A percentile compares a stretch with the other conserved stretches of the same genome.
Conservation (phyloP, 495 filamentous ascomycete species). For the Venustampulla echinocandica region DNA sequence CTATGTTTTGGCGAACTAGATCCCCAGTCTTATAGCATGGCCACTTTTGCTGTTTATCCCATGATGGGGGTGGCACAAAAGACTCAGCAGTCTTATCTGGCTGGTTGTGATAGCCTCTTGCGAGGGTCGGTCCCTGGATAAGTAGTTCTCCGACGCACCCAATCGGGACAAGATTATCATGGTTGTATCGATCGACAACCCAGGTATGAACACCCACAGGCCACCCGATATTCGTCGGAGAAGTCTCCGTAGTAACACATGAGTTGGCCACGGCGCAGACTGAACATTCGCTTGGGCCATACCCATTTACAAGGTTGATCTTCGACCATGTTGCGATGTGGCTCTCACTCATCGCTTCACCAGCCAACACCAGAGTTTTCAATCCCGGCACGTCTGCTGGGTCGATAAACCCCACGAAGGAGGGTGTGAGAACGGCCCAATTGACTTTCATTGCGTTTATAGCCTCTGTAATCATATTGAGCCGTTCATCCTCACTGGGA, state of each 20-base stretch:
- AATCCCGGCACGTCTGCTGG: slow-evolving; percentile 26
- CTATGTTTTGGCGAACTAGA: slow-evolving; percentile 7
- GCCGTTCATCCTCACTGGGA: slow-evolving; percentile 33
- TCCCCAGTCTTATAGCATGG: slow-evolving; percentile 50
- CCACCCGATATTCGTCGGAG: slow-evolving; percentile 18
- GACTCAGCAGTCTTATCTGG: slow-evolving; percentile 6
- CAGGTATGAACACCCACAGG: slow-evolving; percentile 39
- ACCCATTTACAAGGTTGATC: slow-evolving; percentile 45
- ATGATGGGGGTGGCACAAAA: slow-evolving; percentile 24
- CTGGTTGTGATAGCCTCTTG: slow-evolving; percentile 37
- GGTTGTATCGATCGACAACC: slow-evolving; percentile 47
- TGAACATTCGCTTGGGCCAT: slow-evolving; percentile 41
- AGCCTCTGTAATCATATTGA: slow-evolving; percentile 25
- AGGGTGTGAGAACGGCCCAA: slow-evolving; percentile 20
- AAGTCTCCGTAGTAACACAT: slow-evolving; percentile 25
- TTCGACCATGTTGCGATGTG: slow-evolving; percentile 47
- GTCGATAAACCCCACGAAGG: slow-evolving; percentile 10
- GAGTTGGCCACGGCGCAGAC: slow-evolving; percentile 24
- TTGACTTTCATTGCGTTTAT: slow-evolving; percentile 7
- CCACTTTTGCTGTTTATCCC: slow-evolving; percentile 29
- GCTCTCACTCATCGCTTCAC: slow-evolving; percentile 45
- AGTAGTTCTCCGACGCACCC: slow-evolving; percentile 52
- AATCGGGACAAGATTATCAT: slow-evolving; percentile 43
- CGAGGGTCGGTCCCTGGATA: slow-evolving; percentile 50
- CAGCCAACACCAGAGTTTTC: slow-evolving; percentile 20